Evolutionary conservation across 2,329 filamentous ascomycete genomes (phyloP).

Genomic region (Stagonosporopsis chrysanthemi): DNA sequence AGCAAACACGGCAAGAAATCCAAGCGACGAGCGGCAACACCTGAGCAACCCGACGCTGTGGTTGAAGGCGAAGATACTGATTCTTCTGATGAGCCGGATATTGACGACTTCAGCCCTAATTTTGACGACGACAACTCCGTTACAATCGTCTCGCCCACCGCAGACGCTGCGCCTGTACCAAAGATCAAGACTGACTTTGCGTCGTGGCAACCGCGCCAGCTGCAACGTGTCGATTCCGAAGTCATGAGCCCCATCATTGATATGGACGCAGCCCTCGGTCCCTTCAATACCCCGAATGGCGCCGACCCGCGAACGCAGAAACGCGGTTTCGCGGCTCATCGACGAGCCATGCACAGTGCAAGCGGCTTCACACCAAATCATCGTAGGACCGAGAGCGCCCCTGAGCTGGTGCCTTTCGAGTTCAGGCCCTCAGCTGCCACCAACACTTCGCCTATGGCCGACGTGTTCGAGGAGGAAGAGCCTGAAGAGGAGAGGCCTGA

Average conservation of each 20-base stretch:
- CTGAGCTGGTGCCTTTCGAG: constrained; percentile 79
- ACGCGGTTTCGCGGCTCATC: constrained; percentile 53
- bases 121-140: constrained; percentile 54
- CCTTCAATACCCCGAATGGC: constrained; percentile 84
- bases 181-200: constrained; percentile 47
- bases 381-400: constrained; percentile 79
- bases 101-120: constrained; percentile 50
- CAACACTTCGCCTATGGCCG: constrained; percentile 78
- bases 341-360: constrained; percentile 78
- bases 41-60: constrained; percentile 38
- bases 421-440: constrained; percentile 56
- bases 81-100: constrained; percentile 40
- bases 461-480: constrained; percentile 87
- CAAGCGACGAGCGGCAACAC: constrained; percentile 47
- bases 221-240: constrained; percentile 60
- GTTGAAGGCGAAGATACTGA: constrained; percentile 44
- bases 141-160: constrained; percentile 50
- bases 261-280: constrained; percentile 88
- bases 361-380: constrained; percentile 80
- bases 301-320: constrained; percentile 65
- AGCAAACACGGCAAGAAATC: constrained; percentile 60
- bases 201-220: constrained; percentile 48
- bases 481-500: constrained; percentile 60
- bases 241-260: constrained; percentile 84
- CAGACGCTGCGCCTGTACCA: constrained; percentile 27